Conservation (phyloP, 768 basidiomycete species). For the Boletus vermiculosoides region DNA sequence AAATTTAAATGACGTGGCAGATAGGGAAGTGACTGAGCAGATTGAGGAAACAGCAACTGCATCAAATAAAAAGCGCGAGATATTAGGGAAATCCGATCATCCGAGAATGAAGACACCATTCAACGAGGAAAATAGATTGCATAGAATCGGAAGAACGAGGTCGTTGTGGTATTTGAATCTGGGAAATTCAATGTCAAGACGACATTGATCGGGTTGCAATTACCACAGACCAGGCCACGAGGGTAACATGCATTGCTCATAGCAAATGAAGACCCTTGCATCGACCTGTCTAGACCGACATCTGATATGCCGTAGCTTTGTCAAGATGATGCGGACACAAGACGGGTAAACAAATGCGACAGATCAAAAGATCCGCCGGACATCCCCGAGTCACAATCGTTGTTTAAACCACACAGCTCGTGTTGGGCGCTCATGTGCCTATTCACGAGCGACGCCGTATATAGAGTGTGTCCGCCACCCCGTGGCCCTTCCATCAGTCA, state of each 20-base stretch:
- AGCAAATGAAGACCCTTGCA: conserved; percentile 17
- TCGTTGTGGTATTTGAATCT: conserved; percentile 4
- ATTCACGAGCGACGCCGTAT: conserved; percentile 14
- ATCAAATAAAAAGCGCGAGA: conserved; percentile 6
- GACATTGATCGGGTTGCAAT: conserved; percentile 10
- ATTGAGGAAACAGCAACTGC: conserved; percentile 5
- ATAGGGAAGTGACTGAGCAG: conserved; percentile 2
- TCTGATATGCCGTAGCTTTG: conserved; percentile 13
- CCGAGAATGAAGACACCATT: conserved; percentile 11
- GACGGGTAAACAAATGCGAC: conserved; percentile 12
- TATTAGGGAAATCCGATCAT: conserved; percentile 4
- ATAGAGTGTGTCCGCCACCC: conserved; percentile 24
- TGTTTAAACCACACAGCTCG: conserved; percentile 18
- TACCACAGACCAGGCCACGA: conserved; percentile 15
- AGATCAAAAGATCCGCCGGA: conserved; percentile 25
- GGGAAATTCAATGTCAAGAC: conserved; percentile 8
- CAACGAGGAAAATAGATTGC: conserved; percentile 6
- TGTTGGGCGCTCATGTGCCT: conserved; percentile 17
- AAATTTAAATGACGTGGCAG: conserved; percentile 6
- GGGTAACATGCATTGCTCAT: conserved; percentile 17
- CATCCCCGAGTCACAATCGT: conserved; percentile 21
- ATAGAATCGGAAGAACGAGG: conserved; percentile 8
- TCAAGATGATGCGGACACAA: conserved; percentile 21
- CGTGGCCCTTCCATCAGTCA: conserved; percentile 32
- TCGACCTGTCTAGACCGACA: conserved; percentile 9